A percentile compares a stretch with the other conserved stretches of the same genome.
Conservation (phyloP, 2,329 filamentous ascomycete species). For the Rhexocercosporidium sp. region DNA sequence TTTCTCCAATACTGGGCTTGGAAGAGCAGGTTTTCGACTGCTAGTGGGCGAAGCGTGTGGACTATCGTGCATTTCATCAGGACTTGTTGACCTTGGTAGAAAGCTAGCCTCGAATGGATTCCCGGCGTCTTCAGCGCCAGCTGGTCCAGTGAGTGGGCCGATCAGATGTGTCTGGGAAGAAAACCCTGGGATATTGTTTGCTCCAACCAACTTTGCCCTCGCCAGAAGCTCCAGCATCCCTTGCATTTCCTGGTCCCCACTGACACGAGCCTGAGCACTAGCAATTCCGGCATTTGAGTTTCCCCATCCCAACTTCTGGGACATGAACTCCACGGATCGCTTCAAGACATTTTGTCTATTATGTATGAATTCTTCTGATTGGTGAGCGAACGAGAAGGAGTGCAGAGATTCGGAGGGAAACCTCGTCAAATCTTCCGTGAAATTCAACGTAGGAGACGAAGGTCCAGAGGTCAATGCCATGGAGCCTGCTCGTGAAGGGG, state of each 20-base stretch:
- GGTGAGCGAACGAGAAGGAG: conserved; percentile 97
- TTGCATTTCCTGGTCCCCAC: conserved; percentile 85
- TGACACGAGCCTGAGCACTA: conserved; percentile 81
- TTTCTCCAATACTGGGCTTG: conserved; percentile 23
- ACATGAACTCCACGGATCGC: conserved; percentile 93
- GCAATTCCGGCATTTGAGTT: conserved; percentile 75
- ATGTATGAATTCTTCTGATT: conserved; percentile 90
- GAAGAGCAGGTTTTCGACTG: conserved; percentile 25
- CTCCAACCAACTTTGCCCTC: conserved; percentile 77
- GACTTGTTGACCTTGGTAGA: conserved; percentile 57
- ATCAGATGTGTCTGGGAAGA: conserved; percentile 50
- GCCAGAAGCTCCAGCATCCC: conserved; percentile 89
- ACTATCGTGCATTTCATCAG: conserved; percentile 52
- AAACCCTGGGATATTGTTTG: conserved; percentile 62
- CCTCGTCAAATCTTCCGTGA: conserved; percentile 85
- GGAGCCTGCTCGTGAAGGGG: conserved; percentile 47
- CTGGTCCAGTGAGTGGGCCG: conserved; percentile 82
- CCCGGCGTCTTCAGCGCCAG: conserved; percentile 66
- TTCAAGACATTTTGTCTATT: conserved; percentile 93
- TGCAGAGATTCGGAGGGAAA: conserved; percentile 97
- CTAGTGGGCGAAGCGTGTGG: conserved; percentile 33
- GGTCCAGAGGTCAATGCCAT: conserved; percentile 56
- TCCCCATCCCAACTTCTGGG: conserved; percentile 80
- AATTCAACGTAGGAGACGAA: conserved; percentile 70
- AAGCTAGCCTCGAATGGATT: conserved; percentile 91